Conservation (phyloP, 805 yeast species). For the Ogataea pignaliae region DNA sequence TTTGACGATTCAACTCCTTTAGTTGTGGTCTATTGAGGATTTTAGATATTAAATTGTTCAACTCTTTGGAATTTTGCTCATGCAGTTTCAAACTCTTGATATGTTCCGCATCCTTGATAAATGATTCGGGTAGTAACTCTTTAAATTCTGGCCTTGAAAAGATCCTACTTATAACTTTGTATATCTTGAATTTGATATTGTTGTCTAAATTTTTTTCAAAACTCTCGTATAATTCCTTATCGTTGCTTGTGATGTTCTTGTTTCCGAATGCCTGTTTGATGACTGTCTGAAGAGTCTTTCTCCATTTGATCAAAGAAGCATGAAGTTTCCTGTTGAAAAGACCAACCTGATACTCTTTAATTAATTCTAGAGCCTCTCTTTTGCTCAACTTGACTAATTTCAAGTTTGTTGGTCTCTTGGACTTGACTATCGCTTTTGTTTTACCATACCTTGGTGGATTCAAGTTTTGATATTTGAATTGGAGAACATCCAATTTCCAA, state of each 20-base stretch:
- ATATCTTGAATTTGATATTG: conserved; percentile 18
- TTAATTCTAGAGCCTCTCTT: conserved; percentile 42
- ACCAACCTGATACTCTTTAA: conserved; percentile 39
- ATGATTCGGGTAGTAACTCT: conserved; percentile 29
- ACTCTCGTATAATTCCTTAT: conserved; percentile 3
- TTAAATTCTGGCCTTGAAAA: conserved; percentile 11
- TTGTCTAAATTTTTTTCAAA: conserved; percentile 15
- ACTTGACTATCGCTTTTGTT: conserved; percentile 42
- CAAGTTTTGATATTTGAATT: conserved; percentile 40
- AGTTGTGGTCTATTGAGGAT: conserved; percentile 41
- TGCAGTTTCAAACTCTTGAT: conserved; percentile 32
- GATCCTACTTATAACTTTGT: conserved; percentile 19
- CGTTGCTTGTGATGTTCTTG: conserved; percentile 8
- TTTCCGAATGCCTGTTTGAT: conserved; percentile 14
- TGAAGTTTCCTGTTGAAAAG: conserved; percentile 47
- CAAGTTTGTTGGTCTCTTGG: conserved; percentile 37
- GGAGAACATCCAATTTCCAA: conserved; percentile 56
- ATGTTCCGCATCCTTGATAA: conserved; percentile 25
- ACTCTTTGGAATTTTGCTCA: conserved; percentile 34
- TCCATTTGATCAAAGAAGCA: conserved; percentile 38
- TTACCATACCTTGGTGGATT: conserved; percentile 46
- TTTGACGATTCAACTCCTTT: conserved; percentile 27
- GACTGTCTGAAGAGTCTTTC: conserved; percentile 32
- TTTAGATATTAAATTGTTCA: conserved; percentile 45
- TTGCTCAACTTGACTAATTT: conserved; percentile 31